phyloP scores from a whole-genome alignment of 495 filamentous ascomycete genomes.

The Penicillium simplicissimum region DNA sequence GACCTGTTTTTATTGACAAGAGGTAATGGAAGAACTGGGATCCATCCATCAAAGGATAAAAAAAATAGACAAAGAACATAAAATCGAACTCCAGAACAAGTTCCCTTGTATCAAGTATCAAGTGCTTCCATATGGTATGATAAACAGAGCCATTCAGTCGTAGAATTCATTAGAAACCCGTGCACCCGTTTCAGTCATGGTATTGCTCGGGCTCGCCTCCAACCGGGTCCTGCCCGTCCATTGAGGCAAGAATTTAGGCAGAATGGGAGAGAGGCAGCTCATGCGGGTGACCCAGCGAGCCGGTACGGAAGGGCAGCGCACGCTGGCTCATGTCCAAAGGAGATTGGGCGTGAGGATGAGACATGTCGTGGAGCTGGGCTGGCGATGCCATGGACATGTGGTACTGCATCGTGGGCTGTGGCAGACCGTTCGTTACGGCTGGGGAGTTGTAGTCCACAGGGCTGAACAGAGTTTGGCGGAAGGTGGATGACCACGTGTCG shows the following conservation, averaged over 20 bases:
- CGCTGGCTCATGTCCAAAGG: conserved; percentile 27
- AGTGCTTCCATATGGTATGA: conserved; percentile 18
- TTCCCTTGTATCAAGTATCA: conserved; percentile 17
- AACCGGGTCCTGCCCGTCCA: conserved; percentile 29
- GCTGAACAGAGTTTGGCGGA: conserved; percentile 44
- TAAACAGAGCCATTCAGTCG: conserved; percentile 30
- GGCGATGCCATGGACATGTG: conserved; percentile 36
- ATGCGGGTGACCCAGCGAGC: conserved; percentile 36
- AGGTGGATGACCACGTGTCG: conserved; percentile 41
- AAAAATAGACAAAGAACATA: conserved; percentile 6
- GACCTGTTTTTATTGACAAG: conserved; percentile 23
- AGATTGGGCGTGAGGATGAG: conserved; percentile 24
- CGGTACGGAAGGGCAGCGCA: conserved; percentile 35
- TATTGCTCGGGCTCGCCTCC: conserved; percentile 1
- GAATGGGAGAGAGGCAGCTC: conserved; percentile 28
- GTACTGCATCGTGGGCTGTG: conserved; percentile 31
- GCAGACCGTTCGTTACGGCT: conserved; percentile 26
- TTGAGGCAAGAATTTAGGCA: conserved; percentile 19
- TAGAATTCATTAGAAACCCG: conserved; percentile 26
- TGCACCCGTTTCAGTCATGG: conserved; percentile 10
- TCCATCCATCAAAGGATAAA: background rate
- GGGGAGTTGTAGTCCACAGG: conserved; percentile 37
- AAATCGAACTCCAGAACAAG: conserved; percentile 26
- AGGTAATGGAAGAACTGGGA: background rate
- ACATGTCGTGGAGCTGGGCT: conserved; percentile 34